A percentile compares a stretch with the other conserved stretches of the same genome.
Evolutionary conservation across 2,329 filamentous ascomycete species (phyloP).

Genomic region (Fusarium verrucosum): DNA sequence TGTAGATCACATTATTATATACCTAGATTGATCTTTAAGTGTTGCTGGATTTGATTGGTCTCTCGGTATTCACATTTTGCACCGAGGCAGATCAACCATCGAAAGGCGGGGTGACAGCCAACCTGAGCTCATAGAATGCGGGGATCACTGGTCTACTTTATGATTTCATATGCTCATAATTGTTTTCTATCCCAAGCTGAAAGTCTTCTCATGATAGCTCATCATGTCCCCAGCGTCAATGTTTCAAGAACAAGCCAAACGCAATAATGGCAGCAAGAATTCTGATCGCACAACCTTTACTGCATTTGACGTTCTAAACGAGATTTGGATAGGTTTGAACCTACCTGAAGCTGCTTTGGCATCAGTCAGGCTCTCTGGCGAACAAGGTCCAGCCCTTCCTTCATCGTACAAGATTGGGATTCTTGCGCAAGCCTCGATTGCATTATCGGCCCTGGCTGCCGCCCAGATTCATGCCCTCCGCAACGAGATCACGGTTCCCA

Average conservation of each 20-base stretch:
- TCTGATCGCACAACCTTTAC: neutral
- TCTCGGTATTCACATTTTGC: too few relatives aligned
- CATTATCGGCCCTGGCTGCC: slow-evolving; percentile 60
- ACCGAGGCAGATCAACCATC: too few relatives aligned
- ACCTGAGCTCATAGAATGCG: too few relatives aligned
- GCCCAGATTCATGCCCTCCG: slow-evolving; percentile 55
- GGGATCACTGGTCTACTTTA: too few relatives aligned
- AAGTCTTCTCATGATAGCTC: neutral
- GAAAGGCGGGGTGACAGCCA: too few relatives aligned
- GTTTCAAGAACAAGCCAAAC: neutral
- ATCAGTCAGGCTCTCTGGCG: slow-evolving; percentile 25
- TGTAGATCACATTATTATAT: too few relatives aligned
- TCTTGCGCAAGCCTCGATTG: slow-evolving; percentile 63
- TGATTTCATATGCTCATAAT: too few relatives aligned
- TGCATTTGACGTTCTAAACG: slow-evolving; percentile 9
- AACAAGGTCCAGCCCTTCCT: slow-evolving; percentile 46
- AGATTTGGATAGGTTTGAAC: slow-evolving; percentile 28
- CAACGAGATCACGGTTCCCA: slow-evolving; percentile 43
- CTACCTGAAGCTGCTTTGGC: slow-evolving; percentile 18
- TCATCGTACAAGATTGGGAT: slow-evolving; percentile 65
- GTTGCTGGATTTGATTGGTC: too few relatives aligned
- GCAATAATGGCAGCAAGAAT: neutral
- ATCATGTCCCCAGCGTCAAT: neutral
- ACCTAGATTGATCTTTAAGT: too few relatives aligned
- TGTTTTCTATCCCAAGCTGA: too few relatives aligned